A percentile compares a stretch with the other conserved stretches of the same genome.
phyloP scores from a whole-genome alignment of 2,329 filamentous ascomycete genomes.

The Alternaria postmessia region DNA sequence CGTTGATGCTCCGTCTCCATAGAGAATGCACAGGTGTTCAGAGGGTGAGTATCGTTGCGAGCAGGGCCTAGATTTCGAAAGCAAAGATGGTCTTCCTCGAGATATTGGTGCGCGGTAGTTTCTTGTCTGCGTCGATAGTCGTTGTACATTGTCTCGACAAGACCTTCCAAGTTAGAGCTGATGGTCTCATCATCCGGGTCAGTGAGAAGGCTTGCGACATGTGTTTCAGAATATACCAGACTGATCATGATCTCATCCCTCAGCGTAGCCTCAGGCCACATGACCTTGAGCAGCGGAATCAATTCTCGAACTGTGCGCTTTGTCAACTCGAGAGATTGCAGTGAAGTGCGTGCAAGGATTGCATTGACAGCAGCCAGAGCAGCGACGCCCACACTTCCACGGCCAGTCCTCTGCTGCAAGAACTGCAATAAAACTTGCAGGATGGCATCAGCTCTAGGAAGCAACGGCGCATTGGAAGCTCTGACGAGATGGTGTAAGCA shows the following conservation, averaged over 20 bases:
- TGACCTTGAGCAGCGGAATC: conserved; percentile 74
- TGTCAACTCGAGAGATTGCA: conserved; percentile 72
- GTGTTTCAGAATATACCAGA: conserved; percentile 67
- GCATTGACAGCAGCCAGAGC: conserved; percentile 80
- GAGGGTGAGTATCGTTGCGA: conserved; percentile 30
- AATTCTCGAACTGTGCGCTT: conserved; percentile 67
- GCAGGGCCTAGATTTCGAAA: conserved; percentile 54
- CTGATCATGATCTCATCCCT: conserved; percentile 79
- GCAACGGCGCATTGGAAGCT: conserved; percentile 72
- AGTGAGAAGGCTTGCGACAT: conserved; percentile 47
- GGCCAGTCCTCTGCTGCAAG: conserved; percentile 68
- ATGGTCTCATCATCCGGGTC: conserved; percentile 31
- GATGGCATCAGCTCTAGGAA: conserved; percentile 64
- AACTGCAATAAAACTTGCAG: conserved; percentile 66
- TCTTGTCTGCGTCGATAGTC: conserved; percentile 80
- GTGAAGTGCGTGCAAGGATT: conserved; percentile 70
- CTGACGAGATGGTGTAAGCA: conserved; percentile 71
- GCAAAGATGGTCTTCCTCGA: conserved; percentile 79
- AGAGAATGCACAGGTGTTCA: conserved; percentile 42
- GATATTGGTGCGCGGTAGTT: conserved; percentile 50
- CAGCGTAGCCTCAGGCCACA: conserved; percentile 73
- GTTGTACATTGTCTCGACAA: conserved; percentile 74
- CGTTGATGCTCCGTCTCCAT: conserved; percentile 44
- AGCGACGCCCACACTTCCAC: conserved; percentile 72
- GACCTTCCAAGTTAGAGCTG: conserved; percentile 63